Evolutionary conservation across 2,329 filamentous ascomycete genomes (phyloP), one percentile per base, ranked within the genome.

Genomic region (Monosporascus sp.): DNA sequence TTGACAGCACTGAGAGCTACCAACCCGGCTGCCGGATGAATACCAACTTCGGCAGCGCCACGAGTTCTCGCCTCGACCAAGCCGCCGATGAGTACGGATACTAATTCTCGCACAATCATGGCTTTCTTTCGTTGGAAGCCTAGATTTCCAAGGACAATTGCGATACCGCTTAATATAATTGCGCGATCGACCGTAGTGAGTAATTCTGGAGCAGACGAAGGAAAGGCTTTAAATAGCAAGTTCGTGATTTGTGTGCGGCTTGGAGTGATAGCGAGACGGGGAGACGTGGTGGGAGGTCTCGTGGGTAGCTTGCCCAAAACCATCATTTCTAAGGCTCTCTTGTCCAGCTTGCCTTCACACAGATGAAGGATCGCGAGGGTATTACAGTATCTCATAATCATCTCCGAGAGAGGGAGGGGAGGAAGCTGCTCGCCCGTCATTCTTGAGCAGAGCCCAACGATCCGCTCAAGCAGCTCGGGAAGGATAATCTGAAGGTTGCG

Each of bases 21-120:
- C 49, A 97, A 75, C 0, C 90, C 92, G 9, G 93, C 90, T 18
- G 93, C 93, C 41, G 94, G 94, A 71, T 97, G 93, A 37, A 99
- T 90, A 3, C 93, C 94, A 64, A 94, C 89, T 66, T 97, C 94
- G n/a, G 94, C 92, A 41, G 94, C 94, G 35, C 93, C 93, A 47
- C 93, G 81, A 47, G 95, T 97, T 39, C 94, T 83, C 17, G 94
- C 94, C 70, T 97, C 90, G 5, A 96, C 87, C 8, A 99, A 78
- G 3, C 89, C 91, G 37, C 86, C 87, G 50, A 95, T 89, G 41
- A 97, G 77, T 17, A 91, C 85, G 3, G 85, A 87, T 8, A 99
- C 80, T 48, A 97, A 79, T 64, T 97, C 91, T 61, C 89, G 86
- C 62, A 96, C 80, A 1, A 97, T 84, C 72, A 97, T 88, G 5